Base-by-base conservation (phyloP, 176 grass and related monocot species). In the Zoysia japonica region DNA sequence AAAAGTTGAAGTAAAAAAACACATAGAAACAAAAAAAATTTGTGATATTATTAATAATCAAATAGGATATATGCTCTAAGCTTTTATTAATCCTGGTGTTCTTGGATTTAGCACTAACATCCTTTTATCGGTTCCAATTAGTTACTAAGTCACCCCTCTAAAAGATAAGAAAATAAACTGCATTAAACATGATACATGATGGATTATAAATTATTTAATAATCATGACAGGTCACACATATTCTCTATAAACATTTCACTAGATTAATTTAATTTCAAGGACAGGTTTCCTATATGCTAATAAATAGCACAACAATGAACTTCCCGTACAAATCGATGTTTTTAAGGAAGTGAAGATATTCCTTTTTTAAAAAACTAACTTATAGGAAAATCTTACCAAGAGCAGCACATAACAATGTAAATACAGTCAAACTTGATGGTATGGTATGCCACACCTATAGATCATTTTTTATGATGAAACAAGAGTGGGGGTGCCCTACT, bases 351-450 rank as follows among this genome's bases (percentile, higher is more conserved):
- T 11, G 56, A 48, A 70, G 46, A 80, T 76, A 12, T 16, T 20
- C 40, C n/a, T 39, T 50, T 82, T 38, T 50, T 61, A 28, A 28
- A 28, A 16, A 65, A 47, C 49, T 51, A 68, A 63, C 53, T 48
- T 55, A 65, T 19, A 40, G 46, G 64, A 37, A 0, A 80, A 60
- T 55, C 16, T 49, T 74, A 28, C 28, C 15, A 87, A 20, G 85
- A 20, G 43, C 61, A 82, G 63, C 1, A 15, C 63, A 10, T 77
- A 65, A 75, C 68, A 75, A 57, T 37, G 57, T 47, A 72, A 67
- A 45, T 37, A 38, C 37, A 72, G 55, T 52, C 44, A 72, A 66
- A 81, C 13, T 38, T 63, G 54, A 38, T 40, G 20, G 65, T 39
- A 60, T 35, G 3, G 6, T 28, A 28, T 28, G 28, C 28, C 28